Evolutionary conservation across 2,329 filamentous ascomycete species (phyloP).

Genomic region (Chaetomiaceae sp.): DNA sequence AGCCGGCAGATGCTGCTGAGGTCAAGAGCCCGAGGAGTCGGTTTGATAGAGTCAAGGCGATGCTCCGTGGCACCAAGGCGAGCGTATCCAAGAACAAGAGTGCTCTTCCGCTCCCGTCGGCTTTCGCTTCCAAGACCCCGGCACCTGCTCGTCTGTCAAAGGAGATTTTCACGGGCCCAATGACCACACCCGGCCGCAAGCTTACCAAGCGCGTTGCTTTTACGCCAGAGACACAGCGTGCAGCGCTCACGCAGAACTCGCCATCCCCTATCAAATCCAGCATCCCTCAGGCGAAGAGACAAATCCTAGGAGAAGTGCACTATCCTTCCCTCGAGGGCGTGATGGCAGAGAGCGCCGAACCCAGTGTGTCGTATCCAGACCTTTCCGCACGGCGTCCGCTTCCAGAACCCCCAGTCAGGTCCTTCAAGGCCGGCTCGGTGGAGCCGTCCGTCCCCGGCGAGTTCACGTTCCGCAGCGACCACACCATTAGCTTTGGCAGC

Average conservation of each 20-base stretch:
- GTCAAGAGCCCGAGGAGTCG: conserved; percentile 46
- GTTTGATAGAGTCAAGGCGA: conserved; percentile 55
- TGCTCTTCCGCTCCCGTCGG: conserved; percentile 44
- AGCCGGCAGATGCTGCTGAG: conserved; percentile 26
- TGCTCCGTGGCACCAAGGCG: conserved; percentile 44
- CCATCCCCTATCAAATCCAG: conserved; percentile 53
- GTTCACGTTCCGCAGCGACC: conserved; percentile 63
- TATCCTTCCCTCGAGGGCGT: conserved; percentile 34
- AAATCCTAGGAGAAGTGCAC: conserved; percentile 29
- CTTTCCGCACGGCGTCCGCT: conserved; percentile 25
- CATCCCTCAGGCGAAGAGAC: conserved; percentile 35
- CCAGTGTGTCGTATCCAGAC: conserved; percentile 25
- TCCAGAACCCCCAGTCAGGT: conserved; percentile 27
- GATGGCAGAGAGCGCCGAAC: conserved; percentile 26
- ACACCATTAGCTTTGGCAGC: conserved; percentile 56
- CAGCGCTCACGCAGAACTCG: conserved; percentile 43
- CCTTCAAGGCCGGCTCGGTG: conserved; percentile 17
- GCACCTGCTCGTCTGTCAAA: conserved; percentile 45
- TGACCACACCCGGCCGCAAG: conserved; percentile 66
- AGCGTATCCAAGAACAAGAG: conserved; percentile 40
- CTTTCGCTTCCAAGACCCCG: conserved; percentile 44
- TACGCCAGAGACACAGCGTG: conserved; percentile 62
- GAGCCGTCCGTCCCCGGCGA: conserved; percentile 48
- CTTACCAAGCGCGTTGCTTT: conserved; percentile 73
- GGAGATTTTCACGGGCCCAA: conserved; percentile 46